Base-by-base conservation (phyloP, 78 protist species). In the Polysphondylium violaceum region DNA sequence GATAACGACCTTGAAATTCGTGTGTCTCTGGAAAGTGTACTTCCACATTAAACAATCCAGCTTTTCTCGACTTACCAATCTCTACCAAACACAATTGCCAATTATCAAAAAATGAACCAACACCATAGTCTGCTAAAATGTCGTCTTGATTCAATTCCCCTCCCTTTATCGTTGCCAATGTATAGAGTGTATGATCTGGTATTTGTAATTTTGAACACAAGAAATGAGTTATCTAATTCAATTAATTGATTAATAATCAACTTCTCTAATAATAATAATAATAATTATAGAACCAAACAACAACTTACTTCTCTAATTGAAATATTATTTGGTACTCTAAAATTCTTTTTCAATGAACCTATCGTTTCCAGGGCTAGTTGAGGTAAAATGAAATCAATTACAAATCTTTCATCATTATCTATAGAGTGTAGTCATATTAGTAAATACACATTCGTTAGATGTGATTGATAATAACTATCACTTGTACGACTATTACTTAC, bases 31-130 rank as follows among this genome's bases (percentile, higher is more conserved):
- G 88, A 53, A 58, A 79, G n/a, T 79, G 88, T 9, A 67, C 76
- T 31, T 79, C 88, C 7, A 79, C 41, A 50, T 67, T 71, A 55
- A 55, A 79, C 2, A 79, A 1, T 67, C 88, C 88, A 33, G 76
- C 88, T 53, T 31, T 64, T 55, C 76, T 64, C 12, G 74, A 27
- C 29, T 79, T 79, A 27, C 88, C 88, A 16, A 25, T 35, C 44
- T 79, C 88, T 16, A 53, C 53, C 7, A 79, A 40, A 40, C 74
- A 71, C 21, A 79, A 67, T 44, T 79, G 88, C 88, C 88, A 79
- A 67, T 56, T 79, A 53, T 79, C 88, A 79, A 79, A 79, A 19
- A 79, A 68, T 38, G 77, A 67, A 40, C 88, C 88, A 58, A 79
- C 64, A 27, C 88, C 88, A 79, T 79, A 79, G 38, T 79, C 88